phyloP scores from a whole-genome alignment of 345 rosid genomes.

The Carallia brachiata region DNA sequence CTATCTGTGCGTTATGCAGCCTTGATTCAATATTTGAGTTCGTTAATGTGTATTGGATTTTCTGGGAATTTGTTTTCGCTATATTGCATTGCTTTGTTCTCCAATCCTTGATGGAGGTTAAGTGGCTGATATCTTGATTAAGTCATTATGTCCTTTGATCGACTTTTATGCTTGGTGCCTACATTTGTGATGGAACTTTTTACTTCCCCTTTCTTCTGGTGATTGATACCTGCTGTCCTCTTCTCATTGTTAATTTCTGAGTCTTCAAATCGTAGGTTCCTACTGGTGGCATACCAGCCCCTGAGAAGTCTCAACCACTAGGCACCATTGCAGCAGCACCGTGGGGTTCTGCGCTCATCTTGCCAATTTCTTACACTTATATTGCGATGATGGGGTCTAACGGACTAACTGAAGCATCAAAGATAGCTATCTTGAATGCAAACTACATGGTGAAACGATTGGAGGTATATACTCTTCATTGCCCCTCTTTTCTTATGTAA shows the following conservation, averaged over 20 bases:
- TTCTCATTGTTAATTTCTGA: conserved; percentile 3
- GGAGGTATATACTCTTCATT: conserved; percentile 52
- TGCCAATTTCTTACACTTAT: conserved; percentile 91
- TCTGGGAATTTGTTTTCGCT: not conserved
- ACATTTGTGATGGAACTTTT: not conserved
- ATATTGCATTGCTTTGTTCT: not conserved
- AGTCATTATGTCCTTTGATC: not conserved
- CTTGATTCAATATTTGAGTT: not conserved
- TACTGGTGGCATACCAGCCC: conserved; percentile 88
- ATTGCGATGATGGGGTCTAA: conserved; percentile 99
- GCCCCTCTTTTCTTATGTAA: conserved; percentile 4
- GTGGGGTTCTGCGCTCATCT: conserved; percentile 97
- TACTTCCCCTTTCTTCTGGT: not conserved
- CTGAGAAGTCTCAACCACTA: conserved; percentile 59
- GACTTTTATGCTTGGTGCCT: not conserved
- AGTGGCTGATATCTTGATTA: not conserved
- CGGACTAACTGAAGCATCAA: conserved; percentile 95
- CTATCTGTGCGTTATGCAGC: not conserved
- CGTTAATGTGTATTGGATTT: conserved; percentile 7
- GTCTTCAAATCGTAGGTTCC: conserved; percentile 40
- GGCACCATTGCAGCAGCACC: conserved; percentile 98
- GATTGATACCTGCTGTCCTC: conserved; percentile 15
- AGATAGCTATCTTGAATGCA: conserved; percentile 90
- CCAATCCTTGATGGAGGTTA: not conserved
- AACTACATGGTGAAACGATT: conserved; percentile 99